These are phyloP conservation scores for Cajanus cajan DNA, from an alignment of 306 rosid species.

Conservation along the genomic window DNA sequence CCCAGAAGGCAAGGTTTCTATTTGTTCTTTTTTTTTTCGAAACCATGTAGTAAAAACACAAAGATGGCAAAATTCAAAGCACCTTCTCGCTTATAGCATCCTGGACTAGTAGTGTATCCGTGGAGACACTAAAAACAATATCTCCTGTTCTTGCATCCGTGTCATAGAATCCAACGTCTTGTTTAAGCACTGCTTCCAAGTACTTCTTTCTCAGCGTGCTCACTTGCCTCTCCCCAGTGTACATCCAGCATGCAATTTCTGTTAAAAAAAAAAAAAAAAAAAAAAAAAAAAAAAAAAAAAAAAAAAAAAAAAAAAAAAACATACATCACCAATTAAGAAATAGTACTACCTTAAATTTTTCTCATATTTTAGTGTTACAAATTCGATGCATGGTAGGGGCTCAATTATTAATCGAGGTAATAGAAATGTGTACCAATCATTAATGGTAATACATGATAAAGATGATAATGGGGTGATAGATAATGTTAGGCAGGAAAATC, in stretches of 20 bases:
- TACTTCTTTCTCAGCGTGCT: slow-evolving; percentile 93
- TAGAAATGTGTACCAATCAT: slow-evolving; percentile 19
- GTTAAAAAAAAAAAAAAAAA: slow-evolving; percentile 1
- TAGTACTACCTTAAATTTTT: background rate
- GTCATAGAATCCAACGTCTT: slow-evolving; percentile 97
- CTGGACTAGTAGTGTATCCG: slow-evolving; percentile 95
- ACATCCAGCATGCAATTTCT: slow-evolving; percentile 99
- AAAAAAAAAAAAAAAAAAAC: background rate
- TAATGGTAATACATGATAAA: slow-evolving; percentile 4
- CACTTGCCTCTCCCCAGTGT: slow-evolving; percentile 93
- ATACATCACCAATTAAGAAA: background rate
- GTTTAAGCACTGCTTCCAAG: slow-evolving; percentile 87
- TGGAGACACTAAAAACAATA: slow-evolving; percentile 93
- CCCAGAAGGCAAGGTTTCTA: slow-evolving; percentile 2
- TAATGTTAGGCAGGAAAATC: slow-evolving; percentile 27
- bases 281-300: background rate
- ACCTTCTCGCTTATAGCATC: slow-evolving; percentile 99
- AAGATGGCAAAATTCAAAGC: slow-evolving; percentile 16
- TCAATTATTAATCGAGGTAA: background rate
- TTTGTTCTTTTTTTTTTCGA: background rate
- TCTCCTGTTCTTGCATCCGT: slow-evolving; percentile 98
- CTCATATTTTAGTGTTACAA: too few relatives aligned
- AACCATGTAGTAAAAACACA: background rate
- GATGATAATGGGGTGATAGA: slow-evolving; percentile 24
- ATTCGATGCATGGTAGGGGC: background rate